These are phyloP conservation scores for Colletotrichum cuscutae DNA, from an alignment of 2,329 filamentous ascomycete genomes.

Conservation along the genomic window DNA sequence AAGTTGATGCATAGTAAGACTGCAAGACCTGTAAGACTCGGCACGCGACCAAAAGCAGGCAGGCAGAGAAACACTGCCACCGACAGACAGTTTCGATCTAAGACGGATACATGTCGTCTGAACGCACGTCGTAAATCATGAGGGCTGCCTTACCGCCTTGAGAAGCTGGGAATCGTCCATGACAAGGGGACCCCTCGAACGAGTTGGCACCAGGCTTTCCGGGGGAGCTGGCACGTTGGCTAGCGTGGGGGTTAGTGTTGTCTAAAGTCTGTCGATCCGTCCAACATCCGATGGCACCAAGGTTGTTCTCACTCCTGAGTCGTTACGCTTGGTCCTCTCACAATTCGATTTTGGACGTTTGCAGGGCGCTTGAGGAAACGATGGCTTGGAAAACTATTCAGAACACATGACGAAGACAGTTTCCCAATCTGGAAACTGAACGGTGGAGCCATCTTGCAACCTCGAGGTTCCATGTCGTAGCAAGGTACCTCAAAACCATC, in stretches of 20 bases:
- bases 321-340: neutral
- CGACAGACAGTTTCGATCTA: neutral
- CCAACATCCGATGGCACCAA: slow-evolving; percentile 1
- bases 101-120: neutral
- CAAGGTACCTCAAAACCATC: neutral
- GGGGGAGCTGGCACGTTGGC: neutral
- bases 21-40: neutral
- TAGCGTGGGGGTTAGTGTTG: slow-evolving; percentile 24
- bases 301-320: neutral
- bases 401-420: slow-evolving; percentile 5
- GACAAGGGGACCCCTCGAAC: neutral
- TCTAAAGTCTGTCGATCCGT: neutral
- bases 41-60: neutral
- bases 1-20: neutral
- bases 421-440: neutral
- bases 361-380: neutral
- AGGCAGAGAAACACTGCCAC: neutral
- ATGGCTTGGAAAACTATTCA: neutral
- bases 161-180: neutral
- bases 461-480: neutral
- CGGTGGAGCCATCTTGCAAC: neutral
- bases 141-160: neutral
- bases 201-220: neutral
- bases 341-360: neutral
- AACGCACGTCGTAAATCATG: neutral